Evolutionary conservation across 2,329 filamentous ascomycete genomes (phyloP), one percentile per base, ranked within the genome.

Genomic region (Endothia cerciana): DNA sequence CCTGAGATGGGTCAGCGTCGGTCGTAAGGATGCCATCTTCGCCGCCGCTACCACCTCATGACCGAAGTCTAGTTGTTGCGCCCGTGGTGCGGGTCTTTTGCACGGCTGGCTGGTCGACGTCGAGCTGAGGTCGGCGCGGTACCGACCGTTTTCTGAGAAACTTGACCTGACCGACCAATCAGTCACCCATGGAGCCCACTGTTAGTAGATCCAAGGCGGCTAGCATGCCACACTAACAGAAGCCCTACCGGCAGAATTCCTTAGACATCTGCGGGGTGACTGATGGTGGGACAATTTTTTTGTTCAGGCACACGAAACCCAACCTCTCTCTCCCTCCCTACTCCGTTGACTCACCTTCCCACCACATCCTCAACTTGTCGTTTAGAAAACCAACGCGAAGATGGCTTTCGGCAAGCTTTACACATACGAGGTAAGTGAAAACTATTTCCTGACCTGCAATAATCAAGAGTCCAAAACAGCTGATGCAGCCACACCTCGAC

Each of bases 361-460:
- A 68, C 65, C 62, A 69, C 65, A 59, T 64, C 64, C 15, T 49
- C 51, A 65, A 65, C 70, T 66, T 53, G 68, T 68, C 70, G 68
- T 71, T 63, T 62, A 66, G 64, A 72, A 70, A 58, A 70, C 72
- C 75, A 58, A 63, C 77, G 76, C 79, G 84, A 92, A 87, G 81
- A 96, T 97, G 91, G 87, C 92, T 79, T 98, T 99, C 88, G 95
- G 95, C 85, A 99, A 97, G 87, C 89, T 99, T 78, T 98, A 95
- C 89, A 91, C 91, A 79, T 88, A 87, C 81, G 79, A 87, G 83
- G 94, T 97, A 89, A 74, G 80, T 28, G 38, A 7, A 61, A 30
- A 22, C 3, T 22, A 13, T 17, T 25, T 1, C 15, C 8, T 36
- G 10, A 22, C 2, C 30, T 43, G n/a, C n/a, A 10, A 64, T 2